Conservation (phyloP, 768 basidiomycete genomes). For the Austroboletus eburneus region DNA sequence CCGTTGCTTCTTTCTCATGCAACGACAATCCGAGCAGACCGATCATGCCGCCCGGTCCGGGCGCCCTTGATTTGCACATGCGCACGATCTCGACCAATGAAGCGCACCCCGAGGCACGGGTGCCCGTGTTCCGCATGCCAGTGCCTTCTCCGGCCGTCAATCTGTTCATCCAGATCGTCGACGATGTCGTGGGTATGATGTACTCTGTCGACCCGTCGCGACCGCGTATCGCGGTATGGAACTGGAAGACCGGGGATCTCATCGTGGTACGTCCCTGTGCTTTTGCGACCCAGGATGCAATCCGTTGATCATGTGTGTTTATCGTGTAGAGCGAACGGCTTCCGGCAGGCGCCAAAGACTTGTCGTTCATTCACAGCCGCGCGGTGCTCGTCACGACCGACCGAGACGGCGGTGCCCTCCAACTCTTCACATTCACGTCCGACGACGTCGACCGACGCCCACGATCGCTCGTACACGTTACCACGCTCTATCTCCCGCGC, state of each 20-base stretch:
- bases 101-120: too few relatives aligned
- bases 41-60: neutral
- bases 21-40: too few relatives aligned
- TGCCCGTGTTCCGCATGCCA: constrained; percentile 3
- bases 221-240: constrained; percentile 39
- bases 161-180: constrained; percentile 47
- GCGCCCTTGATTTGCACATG: constrained; percentile 36
- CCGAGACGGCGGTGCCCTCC: constrained; percentile 32
- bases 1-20: too few relatives aligned
- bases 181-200: constrained; percentile 37
- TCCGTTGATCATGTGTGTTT: too few relatives aligned
- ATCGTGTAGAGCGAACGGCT: constrained; percentile 30
- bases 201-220: constrained; percentile 27
- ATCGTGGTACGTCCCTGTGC: constrained; percentile 37
- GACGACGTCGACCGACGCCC: neutral
- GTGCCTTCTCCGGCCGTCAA: constrained; percentile 21
- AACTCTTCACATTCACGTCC: constrained; percentile 39
- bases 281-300: too few relatives aligned
- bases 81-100: constrained; percentile 41
- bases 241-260: constrained; percentile 39
- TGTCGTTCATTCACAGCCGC: constrained; percentile 43
- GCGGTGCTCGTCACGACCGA: constrained; percentile 40
- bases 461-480: constrained; percentile 16
- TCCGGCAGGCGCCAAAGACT: constrained; percentile 32
- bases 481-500: constrained; percentile 14